Evolutionary conservation across 164 flowering plant genomes (phyloP).

Genomic region (Cinnamomum micranthum): DNA sequence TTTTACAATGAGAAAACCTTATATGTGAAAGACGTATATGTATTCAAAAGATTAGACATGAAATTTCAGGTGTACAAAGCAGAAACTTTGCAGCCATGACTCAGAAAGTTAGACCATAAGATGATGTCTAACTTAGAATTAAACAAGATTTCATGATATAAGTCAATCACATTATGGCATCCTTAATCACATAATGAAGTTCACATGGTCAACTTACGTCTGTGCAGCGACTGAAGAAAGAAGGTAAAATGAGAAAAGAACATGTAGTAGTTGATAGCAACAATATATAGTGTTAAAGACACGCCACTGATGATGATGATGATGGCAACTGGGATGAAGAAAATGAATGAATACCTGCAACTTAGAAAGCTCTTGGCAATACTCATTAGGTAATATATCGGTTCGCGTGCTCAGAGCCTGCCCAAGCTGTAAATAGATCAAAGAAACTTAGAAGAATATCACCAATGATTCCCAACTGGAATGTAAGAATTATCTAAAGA

Average conservation of each 20-base stretch:
- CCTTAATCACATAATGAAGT: not conserved
- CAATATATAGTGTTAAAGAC: too few relatives aligned
- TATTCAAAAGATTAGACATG: not conserved
- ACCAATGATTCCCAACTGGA: not conserved
- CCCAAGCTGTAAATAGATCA: conserved; percentile 63
- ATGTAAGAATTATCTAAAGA: not conserved
- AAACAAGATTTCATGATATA: not conserved
- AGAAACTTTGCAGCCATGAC: not conserved
- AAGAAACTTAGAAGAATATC: not conserved
- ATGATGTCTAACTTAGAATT: not conserved
- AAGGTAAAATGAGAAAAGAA: not conserved
- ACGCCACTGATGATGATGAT: too few relatives aligned
- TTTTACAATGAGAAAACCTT: not conserved
- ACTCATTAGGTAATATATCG: conserved; percentile 73
- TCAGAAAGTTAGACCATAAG: not conserved
- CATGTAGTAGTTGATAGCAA: too few relatives aligned
- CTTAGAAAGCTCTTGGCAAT: conserved; percentile 89
- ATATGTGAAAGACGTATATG: not conserved
- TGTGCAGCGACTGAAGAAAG: not conserved
- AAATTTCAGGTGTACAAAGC: not conserved
- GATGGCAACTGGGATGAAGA: too few relatives aligned
- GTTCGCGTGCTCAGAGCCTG: conserved; percentile 97
- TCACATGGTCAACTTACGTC: not conserved
- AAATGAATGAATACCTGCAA: conserved; percentile 54
- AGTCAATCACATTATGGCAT: not conserved